Percentiles rank a stretch among this genome's conserved stretches.
phyloP scores from a whole-genome alignment of 257 asterid genomes.

The Gardenia jasminoides region DNA sequence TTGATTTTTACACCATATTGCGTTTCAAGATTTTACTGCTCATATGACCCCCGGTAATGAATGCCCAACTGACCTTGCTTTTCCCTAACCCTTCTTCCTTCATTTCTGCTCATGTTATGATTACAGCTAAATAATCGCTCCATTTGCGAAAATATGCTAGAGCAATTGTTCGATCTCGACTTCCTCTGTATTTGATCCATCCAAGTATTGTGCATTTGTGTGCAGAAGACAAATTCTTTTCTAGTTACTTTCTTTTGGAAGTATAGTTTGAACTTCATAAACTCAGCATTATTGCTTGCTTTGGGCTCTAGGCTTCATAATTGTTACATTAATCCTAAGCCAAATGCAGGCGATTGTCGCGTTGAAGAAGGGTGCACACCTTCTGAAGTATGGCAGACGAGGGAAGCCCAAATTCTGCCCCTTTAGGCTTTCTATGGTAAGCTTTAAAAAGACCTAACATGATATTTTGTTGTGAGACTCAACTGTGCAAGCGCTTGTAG shows the following conservation, averaged over 20 bases:
- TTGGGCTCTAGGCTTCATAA: not conserved
- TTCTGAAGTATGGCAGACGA: slow-evolving; percentile 41
- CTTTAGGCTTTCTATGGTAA: slow-evolving; percentile 50
- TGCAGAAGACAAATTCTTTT: not conserved
- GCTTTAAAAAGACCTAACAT: not conserved
- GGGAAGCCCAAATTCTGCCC: slow-evolving; percentile 58
- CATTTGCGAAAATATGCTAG: not conserved
- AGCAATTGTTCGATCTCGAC: not conserved
- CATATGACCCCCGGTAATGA: not conserved
- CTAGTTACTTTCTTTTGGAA: not conserved
- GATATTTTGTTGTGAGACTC: not conserved
- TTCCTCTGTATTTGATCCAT: not conserved
- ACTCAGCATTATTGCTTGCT: not conserved
- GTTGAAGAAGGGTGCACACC: slow-evolving; percentile 53
- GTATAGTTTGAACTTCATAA: not conserved
- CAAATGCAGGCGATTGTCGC: slow-evolving; percentile 47
- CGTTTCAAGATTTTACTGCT: not conserved
- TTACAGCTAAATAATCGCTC: not conserved
- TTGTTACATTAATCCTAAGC: not conserved
- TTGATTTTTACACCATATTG: not conserved
- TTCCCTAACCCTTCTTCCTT: not conserved
- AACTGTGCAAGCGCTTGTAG: not conserved
- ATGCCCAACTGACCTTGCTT: not conserved
- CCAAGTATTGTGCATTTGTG: not conserved
- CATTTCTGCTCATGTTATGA: not conserved